phyloP scores from a whole-genome alignment of 441 rosid species.

The Adansonia madagascariensis region DNA sequence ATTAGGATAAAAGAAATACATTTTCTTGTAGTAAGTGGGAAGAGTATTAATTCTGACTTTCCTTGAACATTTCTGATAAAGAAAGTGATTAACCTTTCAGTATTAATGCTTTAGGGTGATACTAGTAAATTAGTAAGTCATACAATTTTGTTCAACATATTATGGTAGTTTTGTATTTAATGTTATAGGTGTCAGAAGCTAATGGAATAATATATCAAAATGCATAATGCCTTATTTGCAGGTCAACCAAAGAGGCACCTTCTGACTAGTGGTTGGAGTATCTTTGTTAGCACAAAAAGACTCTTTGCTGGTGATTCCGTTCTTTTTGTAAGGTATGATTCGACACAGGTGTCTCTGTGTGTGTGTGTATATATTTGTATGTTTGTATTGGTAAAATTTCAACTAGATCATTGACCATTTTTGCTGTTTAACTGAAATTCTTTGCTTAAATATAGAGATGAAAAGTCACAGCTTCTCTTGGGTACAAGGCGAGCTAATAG shows the following conservation, averaged over 20 bases:
- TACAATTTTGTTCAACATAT: neutral
- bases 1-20: conserved; percentile 3
- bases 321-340: conserved; percentile 73
- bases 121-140: neutral
- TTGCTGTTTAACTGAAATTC: conserved; percentile 27
- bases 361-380: neutral
- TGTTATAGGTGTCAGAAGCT: conserved; percentile 17
- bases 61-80: neutral
- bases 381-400: neutral
- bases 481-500: conserved; percentile 68
- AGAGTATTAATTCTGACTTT: neutral
- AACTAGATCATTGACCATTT: conserved; percentile 17
- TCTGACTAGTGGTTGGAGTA: conserved; percentile 96
- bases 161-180: neutral
- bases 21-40: neutral
- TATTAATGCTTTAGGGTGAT: conserved; percentile 12
- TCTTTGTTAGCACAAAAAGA: conserved; percentile 88
- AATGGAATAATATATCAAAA: conserved; percentile 16
- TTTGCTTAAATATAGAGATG: conserved; percentile 55
- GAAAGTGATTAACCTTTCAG: neutral
- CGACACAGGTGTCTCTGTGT: too few species aligned
- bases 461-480: conserved; percentile 64
- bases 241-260: conserved; percentile 95
- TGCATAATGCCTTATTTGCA: conserved; percentile 35
- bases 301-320: conserved; percentile 96